Conservation (phyloP, 192 early-diverging fungal genomes). For the Backusella australiensis region DNA sequence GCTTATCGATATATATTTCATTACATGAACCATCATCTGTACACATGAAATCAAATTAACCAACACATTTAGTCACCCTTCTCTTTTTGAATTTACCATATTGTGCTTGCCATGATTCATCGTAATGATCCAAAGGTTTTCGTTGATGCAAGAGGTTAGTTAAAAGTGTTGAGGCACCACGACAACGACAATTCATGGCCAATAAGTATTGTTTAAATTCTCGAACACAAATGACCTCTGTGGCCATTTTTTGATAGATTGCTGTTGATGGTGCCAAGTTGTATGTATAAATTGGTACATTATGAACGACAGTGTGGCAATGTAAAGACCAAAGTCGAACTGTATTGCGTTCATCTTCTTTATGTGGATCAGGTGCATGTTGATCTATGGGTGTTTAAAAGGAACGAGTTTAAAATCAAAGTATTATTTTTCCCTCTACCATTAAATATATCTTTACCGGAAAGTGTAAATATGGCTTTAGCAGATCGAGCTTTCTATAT, state of each 20-base stretch:
- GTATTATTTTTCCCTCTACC: neutral
- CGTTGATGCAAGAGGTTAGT: conserved; percentile 58
- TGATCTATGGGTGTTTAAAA: conserved; percentile 35
- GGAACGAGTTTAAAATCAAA: neutral
- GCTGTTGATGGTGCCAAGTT: conserved; percentile 59
- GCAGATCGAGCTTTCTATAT: conserved; percentile 38
- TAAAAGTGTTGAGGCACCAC: conserved; percentile 54
- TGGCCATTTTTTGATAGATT: conserved; percentile 53
- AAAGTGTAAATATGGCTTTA: conserved; percentile 41
- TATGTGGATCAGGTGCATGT: conserved; percentile 38
- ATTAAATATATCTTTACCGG: conserved; percentile 20
- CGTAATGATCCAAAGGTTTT: conserved; percentile 47
- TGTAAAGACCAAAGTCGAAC: conserved; percentile 64
- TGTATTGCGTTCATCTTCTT: conserved; percentile 67
- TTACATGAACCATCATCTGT: conserved; percentile 58
- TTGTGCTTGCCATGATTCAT: conserved; percentile 61
- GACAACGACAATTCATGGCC: conserved; percentile 52
- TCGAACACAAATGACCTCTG: conserved; percentile 41
- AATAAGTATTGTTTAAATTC: conserved; percentile 47
- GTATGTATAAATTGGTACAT: conserved; percentile 56
- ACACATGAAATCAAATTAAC: neutral
- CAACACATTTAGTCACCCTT: neutral
- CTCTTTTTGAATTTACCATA: conserved; percentile 33
- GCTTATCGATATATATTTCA: conserved; percentile 49
- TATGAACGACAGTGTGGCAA: conserved; percentile 42